Conservation (phyloP, 352 stramenopile species). For the Pythium sukuiense region DNA sequence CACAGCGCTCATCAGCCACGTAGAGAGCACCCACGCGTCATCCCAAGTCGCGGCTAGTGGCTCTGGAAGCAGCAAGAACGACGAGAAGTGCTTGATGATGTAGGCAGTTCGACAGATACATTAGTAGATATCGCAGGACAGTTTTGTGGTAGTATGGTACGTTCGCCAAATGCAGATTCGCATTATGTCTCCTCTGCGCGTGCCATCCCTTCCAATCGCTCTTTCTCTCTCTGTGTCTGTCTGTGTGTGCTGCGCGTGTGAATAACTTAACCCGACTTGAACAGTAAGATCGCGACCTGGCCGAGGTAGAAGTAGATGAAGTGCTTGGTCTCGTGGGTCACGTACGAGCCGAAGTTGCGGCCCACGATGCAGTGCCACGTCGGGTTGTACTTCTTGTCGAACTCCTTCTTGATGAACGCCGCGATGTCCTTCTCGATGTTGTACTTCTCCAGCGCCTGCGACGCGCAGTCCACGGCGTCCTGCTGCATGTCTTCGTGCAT, state of each 20-base stretch:
- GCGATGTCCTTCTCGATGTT: conserved; percentile 98
- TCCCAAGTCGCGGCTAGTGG: conserved; percentile 16
- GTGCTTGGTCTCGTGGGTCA: conserved; percentile 93
- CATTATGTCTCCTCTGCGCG: neutral
- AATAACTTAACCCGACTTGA: conserved; percentile 86
- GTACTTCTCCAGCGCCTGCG: conserved; percentile 98
- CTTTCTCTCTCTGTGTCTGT: neutral
- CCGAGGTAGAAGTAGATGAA: conserved; percentile 97
- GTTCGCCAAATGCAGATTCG: neutral
- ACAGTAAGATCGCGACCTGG: conserved; percentile 92
- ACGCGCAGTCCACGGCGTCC: conserved; percentile 98
- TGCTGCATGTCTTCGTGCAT: conserved; percentile 99
- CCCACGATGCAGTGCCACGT: conserved; percentile 96
- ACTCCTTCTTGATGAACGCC: conserved; percentile 92
- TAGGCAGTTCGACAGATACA: conserved; percentile 21
- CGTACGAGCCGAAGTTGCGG: conserved; percentile 93
- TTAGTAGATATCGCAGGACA: neutral
- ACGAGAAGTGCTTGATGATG: conserved; percentile 70
- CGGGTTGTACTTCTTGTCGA: conserved; percentile 93
- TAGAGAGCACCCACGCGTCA: conserved; percentile 45
- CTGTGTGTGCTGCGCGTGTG: neutral
- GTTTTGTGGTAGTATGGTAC: neutral
- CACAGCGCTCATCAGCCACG: conserved; percentile 58
- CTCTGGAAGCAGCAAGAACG: conserved; percentile 12
- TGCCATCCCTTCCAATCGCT: conserved; percentile 1